Conservation (phyloP, 306 rosid species). For the Pterocarpus santalinus region DNA sequence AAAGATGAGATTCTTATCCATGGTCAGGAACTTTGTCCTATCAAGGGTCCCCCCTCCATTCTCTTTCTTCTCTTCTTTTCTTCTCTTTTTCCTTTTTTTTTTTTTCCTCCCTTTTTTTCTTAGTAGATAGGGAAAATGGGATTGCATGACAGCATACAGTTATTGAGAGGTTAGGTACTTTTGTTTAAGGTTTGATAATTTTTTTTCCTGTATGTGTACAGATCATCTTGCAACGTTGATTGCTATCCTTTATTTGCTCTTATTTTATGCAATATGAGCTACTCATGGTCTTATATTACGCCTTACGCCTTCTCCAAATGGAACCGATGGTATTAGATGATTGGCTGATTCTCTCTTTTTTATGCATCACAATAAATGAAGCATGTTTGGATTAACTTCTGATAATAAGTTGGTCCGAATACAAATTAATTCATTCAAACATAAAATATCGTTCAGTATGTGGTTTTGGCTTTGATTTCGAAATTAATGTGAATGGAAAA, state of each 20-base stretch:
- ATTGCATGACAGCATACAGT: constrained; percentile 25
- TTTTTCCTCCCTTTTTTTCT: background rate
- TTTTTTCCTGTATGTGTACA: constrained; percentile 43
- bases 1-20: constrained; percentile 36
- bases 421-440: too few species aligned
- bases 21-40: constrained; percentile 26
- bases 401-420: too few species aligned
- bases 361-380: background rate
- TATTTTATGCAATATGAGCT: constrained; percentile 2
- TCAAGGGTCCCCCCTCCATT: background rate
- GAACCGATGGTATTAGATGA: background rate
- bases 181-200: background rate
- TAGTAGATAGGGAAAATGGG: constrained; percentile 43
- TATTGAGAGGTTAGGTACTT: constrained; percentile 43
- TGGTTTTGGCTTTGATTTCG: too few species aligned
- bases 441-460: too few species aligned
- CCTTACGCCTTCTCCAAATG: background rate
- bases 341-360: background rate
- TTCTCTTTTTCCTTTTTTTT: too few species aligned
- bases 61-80: too few species aligned
- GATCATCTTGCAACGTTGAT: constrained; percentile 43
- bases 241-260: constrained; percentile 8
- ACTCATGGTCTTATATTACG: background rate
- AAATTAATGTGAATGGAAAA: too few species aligned
- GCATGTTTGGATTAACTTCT: too few species aligned